Evolutionary conservation across 1,139 yeast species (phyloP), one percentile per base, ranked within the genome.

Genomic region (Taphrina flavorubra): DNA sequence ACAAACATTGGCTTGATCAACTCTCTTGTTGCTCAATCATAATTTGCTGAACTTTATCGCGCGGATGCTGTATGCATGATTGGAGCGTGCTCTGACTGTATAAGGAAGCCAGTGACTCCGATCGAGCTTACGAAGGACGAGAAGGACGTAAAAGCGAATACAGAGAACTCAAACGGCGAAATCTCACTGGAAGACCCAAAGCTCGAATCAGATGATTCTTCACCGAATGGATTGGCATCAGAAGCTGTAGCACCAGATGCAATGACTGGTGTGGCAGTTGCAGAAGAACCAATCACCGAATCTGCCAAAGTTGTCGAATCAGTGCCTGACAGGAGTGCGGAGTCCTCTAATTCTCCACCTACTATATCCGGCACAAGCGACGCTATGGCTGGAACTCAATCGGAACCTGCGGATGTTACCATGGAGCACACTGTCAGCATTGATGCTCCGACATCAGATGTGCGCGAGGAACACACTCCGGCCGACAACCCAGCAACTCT

Each of bases 221-320:
- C 36, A 8, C 6, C n/a, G 6, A 20, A 49, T 34, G 53, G n/a
- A 11, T 1, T 2, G n/a, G 53, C 31, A 4, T 49, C 53, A 14
- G 60, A 56, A 20, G 60, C 31, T 6, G 37, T 51, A 16, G 10
- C 44, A 7, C 37, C 37, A 6, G 46, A 34, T 6, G 47, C 46
- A 13, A 62, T 62, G 65, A 62, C 65, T 14, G 65, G 65, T 20
- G 20, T 62, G 25, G 65, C 65, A 14, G 65, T 62, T 2, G 59
- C 58, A 14, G 39, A 51, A 14, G 65, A 62, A 42, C 65, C 65
- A 18, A 62, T 62, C 53, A 62, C 57, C 14, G 51, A 62, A 13
- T 40, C 65, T 14, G 58, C 65, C 1, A 62, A 51, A 11, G 65
- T 47, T 25, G 51, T 62, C n/a, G 58, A 51, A 46, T 14, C 18